Evolutionary conservation across 495 filamentous ascomycete species (phyloP), one percentile per base, ranked within the genome.

Genomic region (Penicillium macrosclerotiorum): DNA sequence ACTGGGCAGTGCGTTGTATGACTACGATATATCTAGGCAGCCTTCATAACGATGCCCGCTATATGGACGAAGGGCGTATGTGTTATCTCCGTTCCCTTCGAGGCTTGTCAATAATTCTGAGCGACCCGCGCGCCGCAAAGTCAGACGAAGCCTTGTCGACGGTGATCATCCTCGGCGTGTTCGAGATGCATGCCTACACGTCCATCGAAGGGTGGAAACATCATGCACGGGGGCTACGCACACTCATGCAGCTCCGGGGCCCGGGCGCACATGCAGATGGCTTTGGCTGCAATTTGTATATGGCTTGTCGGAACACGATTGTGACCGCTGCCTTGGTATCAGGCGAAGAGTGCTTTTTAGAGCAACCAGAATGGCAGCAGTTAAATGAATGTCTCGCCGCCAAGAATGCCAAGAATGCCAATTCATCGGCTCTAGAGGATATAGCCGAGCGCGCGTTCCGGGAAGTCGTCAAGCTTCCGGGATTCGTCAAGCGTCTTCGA

Each of bases 221-320:
- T 30, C 68, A 71, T 51, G 65, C 65, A 4, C 45, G 57, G 4
- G 69, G 69, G n/a, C 60, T 67, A 16, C 58, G 58, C 14, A 54
- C 58, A 3, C 45, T 70, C 23, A 63, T 71, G 42, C 51, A 55
- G 26, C 51, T 62, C 6, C 68, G 69, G 11, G 66, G 68, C 0
- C 57, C 62, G 4, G 35, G 47, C 19, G 55, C 59, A 7, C 61
- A 70, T 35, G 48, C 57, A 16, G 34, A 48, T 8, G 68, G 65
- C 0, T 67, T 70, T 27, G 68, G 64, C 2, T 55, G 51, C n/a
- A 45, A 54, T 18, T 44, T 68, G 25, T 68, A 70, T 22, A 51
- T 63, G 18, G 58, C 60, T 11, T 69, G 54, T 41, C 64, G 68
- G 9, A 60, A 60, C 26, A 60, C 59, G 6, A 31, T 72, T 1